Base-by-base conservation (phyloP, 768 basidiomycete genomes). In the Boletus patriciae region DNA sequence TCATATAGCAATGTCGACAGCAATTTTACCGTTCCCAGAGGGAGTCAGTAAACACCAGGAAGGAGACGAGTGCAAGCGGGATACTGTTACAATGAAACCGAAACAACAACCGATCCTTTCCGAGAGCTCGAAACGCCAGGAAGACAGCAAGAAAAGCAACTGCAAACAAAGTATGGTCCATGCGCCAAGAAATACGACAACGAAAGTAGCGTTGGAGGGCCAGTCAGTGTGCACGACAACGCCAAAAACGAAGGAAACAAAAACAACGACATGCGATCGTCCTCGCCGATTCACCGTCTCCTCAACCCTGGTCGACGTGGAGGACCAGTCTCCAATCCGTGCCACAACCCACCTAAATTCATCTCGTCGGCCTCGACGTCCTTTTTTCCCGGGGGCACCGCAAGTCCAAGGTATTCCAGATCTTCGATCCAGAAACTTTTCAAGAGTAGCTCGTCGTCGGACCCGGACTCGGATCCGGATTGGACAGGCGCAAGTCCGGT, bases 361-460 rank as follows among this genome's bases (percentile, higher is more conserved):
- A 72, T n/a, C n/a, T 74, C 72, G n/a, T 72, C 71, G 0, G 57
- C 34, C 3, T 57, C 56, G 13, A 6, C 49, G 0, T 58, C 58
- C 19, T 46, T 46, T 42, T 33, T 25, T 7, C 29, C 38, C 10
- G 36, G 36, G 15, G 59, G 58, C 16, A 48, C 59, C 4, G 48
- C n/a, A 19, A 57, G 47, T 36, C 62, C 70, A 8, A 70, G 64
- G 21, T 68, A 64, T 3, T 57, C 55, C 27, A 68, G 1, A 21
- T 62, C 68, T 34, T 72, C 63, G 11, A 48, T 16, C 64, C 68
- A 72, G 1, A 47, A 37, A 13, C 33, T 15, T 48, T 59, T 62
- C n/a, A 68, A 36, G 41, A 66, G 25, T 19, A 72, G 13, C 23
- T 67, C 63, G 36, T 72, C 63, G 3, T 71, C 70, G 4, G 65